These are phyloP conservation scores for Clarireedia hainanense DNA, from an alignment of 2,329 filamentous ascomycete genomes.

Conservation along the genomic window DNA sequence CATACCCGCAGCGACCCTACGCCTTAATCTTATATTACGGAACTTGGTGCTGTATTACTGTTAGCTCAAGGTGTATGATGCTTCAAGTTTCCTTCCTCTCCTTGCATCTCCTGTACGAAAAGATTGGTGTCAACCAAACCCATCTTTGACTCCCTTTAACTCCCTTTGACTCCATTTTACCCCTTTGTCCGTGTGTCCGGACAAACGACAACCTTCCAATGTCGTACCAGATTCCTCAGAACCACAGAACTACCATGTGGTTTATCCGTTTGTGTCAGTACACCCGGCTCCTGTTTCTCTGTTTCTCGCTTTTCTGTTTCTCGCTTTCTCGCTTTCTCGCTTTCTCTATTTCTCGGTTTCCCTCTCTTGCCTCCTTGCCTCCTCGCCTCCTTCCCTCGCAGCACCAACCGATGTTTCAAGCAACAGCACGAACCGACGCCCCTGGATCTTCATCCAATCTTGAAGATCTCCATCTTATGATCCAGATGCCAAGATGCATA, in stretches of 20 bases:
- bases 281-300: no score
- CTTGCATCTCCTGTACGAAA: no score
- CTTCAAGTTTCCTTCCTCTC: neutral
- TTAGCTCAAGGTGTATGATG: no score
- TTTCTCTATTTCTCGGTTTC: no score
- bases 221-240: no score
- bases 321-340: no score
- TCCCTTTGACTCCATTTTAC: neutral
- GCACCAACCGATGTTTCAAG: slow-evolving; percentile 1
- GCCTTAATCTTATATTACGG: neutral
- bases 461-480: slow-evolving; percentile 7
- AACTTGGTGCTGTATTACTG: neutral
- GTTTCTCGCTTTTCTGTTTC: no score
- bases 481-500: slow-evolving; percentile 8
- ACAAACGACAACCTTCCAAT: neutral
- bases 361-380: no score
- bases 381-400: no score
- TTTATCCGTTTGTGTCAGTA: no score
- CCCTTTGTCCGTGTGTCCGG: neutral
- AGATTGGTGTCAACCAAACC: no score
- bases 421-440: neutral
- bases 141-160: neutral
- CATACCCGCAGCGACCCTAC: neutral
- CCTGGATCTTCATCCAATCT: slow-evolving; percentile 9
- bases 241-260: no score